Percentiles rank a stretch among this genome's conserved stretches.
These are phyloP conservation scores for Starmerella apicola DNA, from an alignment of 805 yeast species.

Conservation along the genomic window DNA sequence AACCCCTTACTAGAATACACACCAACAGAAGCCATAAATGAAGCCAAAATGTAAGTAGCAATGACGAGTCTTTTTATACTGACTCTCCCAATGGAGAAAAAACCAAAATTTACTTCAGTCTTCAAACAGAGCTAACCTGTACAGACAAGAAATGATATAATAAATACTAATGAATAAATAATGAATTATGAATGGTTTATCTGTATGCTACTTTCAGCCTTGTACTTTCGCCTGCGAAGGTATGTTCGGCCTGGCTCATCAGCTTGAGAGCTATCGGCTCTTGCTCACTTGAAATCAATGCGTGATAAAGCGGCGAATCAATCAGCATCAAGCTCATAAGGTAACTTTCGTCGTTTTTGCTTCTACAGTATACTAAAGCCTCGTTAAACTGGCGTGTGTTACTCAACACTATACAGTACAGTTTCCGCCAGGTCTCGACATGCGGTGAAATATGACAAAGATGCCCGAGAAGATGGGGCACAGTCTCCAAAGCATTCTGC, in stretches of 20 bases:
- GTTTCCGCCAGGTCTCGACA: conserved; percentile 1
- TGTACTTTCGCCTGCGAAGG: not conserved
- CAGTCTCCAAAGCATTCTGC: conserved; percentile 1
- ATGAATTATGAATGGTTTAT: not conserved
- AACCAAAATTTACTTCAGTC: not conserved
- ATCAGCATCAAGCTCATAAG: conserved; percentile 1
- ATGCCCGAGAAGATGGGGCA: conserved; percentile 8
- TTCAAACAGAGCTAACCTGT: not conserved
- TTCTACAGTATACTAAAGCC: conserved; percentile 3
- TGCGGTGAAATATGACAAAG: not conserved
- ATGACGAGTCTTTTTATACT: not conserved
- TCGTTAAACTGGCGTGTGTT: conserved; percentile 9
- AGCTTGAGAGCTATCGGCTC: not conserved
- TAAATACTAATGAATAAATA: not conserved
- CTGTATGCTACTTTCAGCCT: not conserved
- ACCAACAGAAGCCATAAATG: no score
- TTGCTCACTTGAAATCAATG: not conserved
- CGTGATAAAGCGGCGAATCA: conserved; percentile 9
- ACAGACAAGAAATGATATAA: not conserved
- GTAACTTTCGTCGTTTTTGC: not conserved
- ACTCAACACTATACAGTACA: conserved; percentile 5
- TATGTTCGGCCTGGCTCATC: conserved; percentile 5
- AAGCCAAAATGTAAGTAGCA: not conserved
- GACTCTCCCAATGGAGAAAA: not conserved
- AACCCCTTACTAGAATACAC: conserved; percentile 14